These are phyloP conservation scores for Asterochloris erici DNA, from an alignment of 139 green algal genomes.

Conservation along the genomic window DNA sequence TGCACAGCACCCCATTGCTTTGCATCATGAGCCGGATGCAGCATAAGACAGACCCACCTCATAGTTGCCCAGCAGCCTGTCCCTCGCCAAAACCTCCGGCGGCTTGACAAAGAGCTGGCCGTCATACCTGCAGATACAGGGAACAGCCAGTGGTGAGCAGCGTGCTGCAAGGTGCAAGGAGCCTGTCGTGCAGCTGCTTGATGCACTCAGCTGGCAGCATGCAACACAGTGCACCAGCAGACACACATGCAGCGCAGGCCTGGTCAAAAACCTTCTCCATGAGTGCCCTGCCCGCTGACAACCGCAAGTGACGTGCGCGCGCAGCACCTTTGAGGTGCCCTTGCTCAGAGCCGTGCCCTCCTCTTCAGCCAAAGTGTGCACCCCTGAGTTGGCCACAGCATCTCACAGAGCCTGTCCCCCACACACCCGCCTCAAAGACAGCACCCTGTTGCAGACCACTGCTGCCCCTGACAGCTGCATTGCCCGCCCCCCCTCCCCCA, in stretches of 20 bases:
- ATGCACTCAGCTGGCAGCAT: neutral
- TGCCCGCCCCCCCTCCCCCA: too few relatives aligned
- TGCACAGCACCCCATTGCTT: too few relatives aligned
- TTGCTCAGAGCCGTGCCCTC: neutral
- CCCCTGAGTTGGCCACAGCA: too few relatives aligned
- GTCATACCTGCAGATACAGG: slow-evolving; percentile 50
- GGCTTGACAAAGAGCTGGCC: slow-evolving; percentile 80
- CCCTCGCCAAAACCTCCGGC: slow-evolving; percentile 74
- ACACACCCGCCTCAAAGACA: too few relatives aligned
- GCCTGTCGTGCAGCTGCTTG: too few relatives aligned
- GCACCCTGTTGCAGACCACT: too few relatives aligned
- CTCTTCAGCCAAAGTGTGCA: too few relatives aligned
- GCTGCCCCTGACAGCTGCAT: too few relatives aligned
- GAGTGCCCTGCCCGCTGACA: neutral
- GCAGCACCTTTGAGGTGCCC: neutral
- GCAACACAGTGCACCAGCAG: neutral
- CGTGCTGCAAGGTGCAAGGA: too few relatives aligned
- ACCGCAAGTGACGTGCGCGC: too few relatives aligned
- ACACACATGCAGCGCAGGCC: neutral
- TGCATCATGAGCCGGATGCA: neutral
- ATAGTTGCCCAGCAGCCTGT: slow-evolving; percentile 77
- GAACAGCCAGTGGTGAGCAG: too few relatives aligned
- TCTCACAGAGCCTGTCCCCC: too few relatives aligned
- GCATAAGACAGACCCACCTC: slow-evolving; percentile 25
- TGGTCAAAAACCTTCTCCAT: neutral